Evolutionary conservation across 306 rosid genomes (phyloP).

Genomic region (Crataegus laevigata): DNA sequence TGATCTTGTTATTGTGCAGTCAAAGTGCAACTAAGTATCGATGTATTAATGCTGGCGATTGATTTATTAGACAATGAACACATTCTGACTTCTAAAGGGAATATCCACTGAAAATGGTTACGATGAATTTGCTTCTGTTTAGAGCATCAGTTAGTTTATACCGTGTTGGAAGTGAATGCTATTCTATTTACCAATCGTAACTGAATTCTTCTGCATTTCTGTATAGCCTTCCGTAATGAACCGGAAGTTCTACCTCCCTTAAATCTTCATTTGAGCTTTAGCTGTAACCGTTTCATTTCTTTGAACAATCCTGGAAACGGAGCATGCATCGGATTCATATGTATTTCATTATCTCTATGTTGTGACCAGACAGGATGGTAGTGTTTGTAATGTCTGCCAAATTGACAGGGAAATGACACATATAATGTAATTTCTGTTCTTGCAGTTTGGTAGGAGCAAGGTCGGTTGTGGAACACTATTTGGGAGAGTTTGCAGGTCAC

Average conservation of each 20-base stretch:
- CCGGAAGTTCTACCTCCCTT: neutral
- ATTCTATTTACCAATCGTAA: neutral
- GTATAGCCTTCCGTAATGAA: neutral
- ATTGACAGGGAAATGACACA: neutral
- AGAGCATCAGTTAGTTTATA: neutral
- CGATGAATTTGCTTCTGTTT: neutral
- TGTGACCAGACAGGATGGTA: neutral
- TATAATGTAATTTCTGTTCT: neutral
- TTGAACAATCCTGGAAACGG: neutral
- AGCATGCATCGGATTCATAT: neutral
- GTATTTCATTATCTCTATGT: neutral
- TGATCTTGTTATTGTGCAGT: neutral
- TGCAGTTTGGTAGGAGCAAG: constrained; percentile 16
- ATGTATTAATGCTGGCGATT: neutral
- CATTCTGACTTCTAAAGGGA: neutral
- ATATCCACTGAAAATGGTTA: neutral
- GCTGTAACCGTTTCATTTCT: neutral
- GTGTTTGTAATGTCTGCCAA: neutral
- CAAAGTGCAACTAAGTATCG: neutral
- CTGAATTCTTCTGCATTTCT: neutral
- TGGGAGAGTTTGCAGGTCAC: constrained; percentile 24
- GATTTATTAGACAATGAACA: neutral
- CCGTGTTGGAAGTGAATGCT: neutral
- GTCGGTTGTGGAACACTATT: constrained; percentile 14
- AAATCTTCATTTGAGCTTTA: too few species aligned